Evolutionary conservation across 2,329 filamentous ascomycete genomes (phyloP).

Genomic region (Tolypocladium cylindrosporum): DNA sequence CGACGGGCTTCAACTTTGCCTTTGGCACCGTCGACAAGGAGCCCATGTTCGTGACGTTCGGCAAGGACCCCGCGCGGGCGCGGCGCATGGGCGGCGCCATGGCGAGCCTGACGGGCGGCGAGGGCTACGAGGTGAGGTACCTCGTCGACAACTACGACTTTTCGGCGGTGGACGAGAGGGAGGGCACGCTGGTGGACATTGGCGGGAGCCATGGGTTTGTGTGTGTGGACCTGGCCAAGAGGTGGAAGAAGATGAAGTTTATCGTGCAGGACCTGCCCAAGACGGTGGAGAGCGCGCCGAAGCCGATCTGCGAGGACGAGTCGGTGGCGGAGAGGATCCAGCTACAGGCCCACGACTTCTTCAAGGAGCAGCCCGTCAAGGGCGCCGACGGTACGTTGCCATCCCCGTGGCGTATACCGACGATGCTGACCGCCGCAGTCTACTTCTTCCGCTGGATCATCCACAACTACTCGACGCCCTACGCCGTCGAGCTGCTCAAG

Average conservation of each 20-base stretch:
- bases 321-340: constrained; percentile 28
- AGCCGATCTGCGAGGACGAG: constrained; percentile 27
- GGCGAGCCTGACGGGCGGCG: constrained; percentile 41
- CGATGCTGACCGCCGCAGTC: constrained; percentile 20
- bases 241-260: constrained; percentile 40
- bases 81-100: constrained; percentile 45
- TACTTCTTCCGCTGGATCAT: constrained; percentile 52
- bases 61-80: constrained; percentile 35
- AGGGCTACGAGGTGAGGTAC: constrained; percentile 44
- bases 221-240: constrained; percentile 41
- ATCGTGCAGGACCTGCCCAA: constrained; percentile 45
- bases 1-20: constrained; percentile 40
- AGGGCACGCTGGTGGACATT: constrained; percentile 45
- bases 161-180: constrained; percentile 28
- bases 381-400: constrained; percentile 36
- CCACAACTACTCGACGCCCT: constrained; percentile 50
- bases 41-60: constrained; percentile 44
- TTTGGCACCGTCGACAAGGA: constrained; percentile 39
- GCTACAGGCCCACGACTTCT: constrained; percentile 46
- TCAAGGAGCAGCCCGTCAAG: constrained; percentile 41
- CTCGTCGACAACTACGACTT: constrained; percentile 47
- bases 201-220: constrained; percentile 50
- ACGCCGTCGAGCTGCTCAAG: constrained; percentile 36
- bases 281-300: constrained; percentile 36
- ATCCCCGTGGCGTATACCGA: too few species aligned